A percentile compares a stretch with the other conserved stretches of the same genome.
phyloP scores from a whole-genome alignment of 768 basidiomycete species.

The Lactarius vividus region DNA sequence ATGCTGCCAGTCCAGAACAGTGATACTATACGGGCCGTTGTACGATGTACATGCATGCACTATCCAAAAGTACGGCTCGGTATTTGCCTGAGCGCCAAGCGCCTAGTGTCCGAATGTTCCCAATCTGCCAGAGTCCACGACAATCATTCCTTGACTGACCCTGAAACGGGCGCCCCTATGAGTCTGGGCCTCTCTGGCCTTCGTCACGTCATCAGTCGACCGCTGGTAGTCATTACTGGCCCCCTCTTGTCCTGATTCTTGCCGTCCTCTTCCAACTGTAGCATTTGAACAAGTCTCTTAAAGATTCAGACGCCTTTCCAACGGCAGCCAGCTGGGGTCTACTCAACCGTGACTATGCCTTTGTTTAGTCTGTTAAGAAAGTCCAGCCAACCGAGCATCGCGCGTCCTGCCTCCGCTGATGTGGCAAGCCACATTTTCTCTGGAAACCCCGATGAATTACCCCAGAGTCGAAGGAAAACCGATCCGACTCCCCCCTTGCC shows the following conservation, averaged over 20 bases:
- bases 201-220: neutral
- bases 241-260: neutral
- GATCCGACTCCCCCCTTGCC: neutral
- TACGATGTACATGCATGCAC: too few species aligned
- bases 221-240: too few species aligned
- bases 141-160: too few species aligned
- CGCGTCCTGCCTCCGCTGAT: neutral
- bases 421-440: neutral
- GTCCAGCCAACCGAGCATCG: neutral
- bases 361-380: constrained; percentile 5
- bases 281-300: neutral
- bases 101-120: too few species aligned
- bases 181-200: neutral
- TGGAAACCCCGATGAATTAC: neutral
- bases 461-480: neutral
- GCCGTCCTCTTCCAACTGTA: neutral
- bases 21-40: too few species aligned
- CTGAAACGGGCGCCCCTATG: neutral
- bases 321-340: neutral
- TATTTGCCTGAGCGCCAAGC: too few species aligned
- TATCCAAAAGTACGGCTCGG: too few species aligned
- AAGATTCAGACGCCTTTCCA: neutral
- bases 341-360: neutral
- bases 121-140: too few species aligned
- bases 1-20: too few species aligned